Base-by-base conservation (phyloP, 2,329 filamentous ascomycete species). In the Colletotrichum sp. region DNA sequence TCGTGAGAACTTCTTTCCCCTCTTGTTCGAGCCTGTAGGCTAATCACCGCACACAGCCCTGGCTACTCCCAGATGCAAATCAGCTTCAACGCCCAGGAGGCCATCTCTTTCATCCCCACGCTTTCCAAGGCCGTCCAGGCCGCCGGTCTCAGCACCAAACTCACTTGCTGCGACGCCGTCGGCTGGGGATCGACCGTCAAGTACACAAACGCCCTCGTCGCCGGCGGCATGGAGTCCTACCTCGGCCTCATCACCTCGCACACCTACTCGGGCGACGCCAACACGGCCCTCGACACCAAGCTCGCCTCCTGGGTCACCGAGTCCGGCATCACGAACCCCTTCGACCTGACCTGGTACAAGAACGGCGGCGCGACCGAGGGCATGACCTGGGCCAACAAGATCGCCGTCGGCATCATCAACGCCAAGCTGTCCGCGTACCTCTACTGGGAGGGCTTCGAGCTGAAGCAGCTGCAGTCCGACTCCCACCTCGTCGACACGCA, bases 361-460 rank as follows among this genome's bases (percentile, higher is more conserved):
- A 83, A 79, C 75, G 88, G 89, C 60, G 87, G 85, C 12, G 80
- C 83, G 0, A 86, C 86, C 48, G 90, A 92, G 76, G 90, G 90
- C 8, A 83, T 89, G 78, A 90, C 88, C 4, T 91, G 89, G 90
- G 90, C 90, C 2, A 88, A 88, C 78, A 88, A 88, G 77, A 87
- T 92, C 60, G 87, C 88, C 80, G 84, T 84, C 36, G 88, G 86
- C 24, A 82, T 92, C 16, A 84, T 88, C 7, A 86, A 86, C 78
- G 85, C 84, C 28, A 87, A 89, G 78, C 82, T 88, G 7, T 88
- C 85, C 9, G 90, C 86, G 0, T 91, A 90, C 78, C 83, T 92
- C 7, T 91, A 89, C 82, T 92, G 90, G 90, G 87, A 89, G 79
- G 88, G 88, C 34, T 81, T 82, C 21, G 80, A 84, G 77, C 77